phyloP scores from a whole-genome alignment of 176 grass and related monocot genomes.

The Chloris gayana region DNA sequence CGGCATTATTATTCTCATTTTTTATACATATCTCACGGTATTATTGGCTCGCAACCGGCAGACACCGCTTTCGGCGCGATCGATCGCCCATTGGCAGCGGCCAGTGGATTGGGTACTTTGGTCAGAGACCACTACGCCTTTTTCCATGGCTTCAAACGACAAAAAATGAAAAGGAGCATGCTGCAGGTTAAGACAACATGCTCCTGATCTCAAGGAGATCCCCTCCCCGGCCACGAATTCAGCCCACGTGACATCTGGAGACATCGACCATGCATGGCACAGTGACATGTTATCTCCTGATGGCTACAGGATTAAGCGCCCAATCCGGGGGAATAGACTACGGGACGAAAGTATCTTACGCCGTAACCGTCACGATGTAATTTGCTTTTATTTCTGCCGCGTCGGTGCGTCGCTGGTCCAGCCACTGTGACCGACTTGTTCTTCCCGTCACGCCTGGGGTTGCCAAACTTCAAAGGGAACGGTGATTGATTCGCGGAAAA shows the following conservation, averaged over 20 bases:
- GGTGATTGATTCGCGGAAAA: not conserved
- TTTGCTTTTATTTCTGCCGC: not conserved
- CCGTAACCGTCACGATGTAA: not conserved
- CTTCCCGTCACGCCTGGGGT: conserved; percentile 9
- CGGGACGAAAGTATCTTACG: not conserved
- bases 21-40: too few species aligned
- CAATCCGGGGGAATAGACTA: not conserved
- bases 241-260: not conserved
- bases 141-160: not conserved
- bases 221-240: not conserved
- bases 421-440: not conserved
- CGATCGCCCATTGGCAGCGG: not conserved
- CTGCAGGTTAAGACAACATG: not conserved
- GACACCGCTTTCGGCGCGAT: not conserved
- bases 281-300: not conserved
- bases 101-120: not conserved
- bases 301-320: not conserved
- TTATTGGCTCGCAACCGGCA: not conserved
- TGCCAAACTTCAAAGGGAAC: conserved; percentile 10
- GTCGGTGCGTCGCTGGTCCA: not conserved
- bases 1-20: not conserved
- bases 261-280: not conserved
- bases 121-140: not conserved
- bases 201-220: not conserved
- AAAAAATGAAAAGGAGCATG: not conserved